Evolutionary conservation across 148 eudicot species (phyloP).

Genomic region (Linanthus parryae): DNA sequence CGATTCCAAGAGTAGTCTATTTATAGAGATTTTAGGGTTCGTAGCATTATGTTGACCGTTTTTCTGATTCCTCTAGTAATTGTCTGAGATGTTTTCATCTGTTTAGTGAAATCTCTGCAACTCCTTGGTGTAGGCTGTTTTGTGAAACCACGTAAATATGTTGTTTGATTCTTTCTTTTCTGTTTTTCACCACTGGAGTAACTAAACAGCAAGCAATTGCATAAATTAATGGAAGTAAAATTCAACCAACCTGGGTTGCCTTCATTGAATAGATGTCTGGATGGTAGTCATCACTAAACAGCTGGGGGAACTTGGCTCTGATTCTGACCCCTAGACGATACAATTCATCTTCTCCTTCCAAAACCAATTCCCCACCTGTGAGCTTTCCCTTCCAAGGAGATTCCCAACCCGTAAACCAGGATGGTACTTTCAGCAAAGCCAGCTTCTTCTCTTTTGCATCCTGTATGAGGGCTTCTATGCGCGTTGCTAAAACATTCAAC

Average conservation of each 20-base stretch:
- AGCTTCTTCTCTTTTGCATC: constrained; percentile 54
- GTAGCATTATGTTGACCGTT: too few species aligned
- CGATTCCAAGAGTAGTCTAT: too few species aligned
- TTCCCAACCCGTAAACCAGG: constrained; percentile 80
- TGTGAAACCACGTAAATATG: too few species aligned
- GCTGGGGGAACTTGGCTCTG: constrained; percentile 55
- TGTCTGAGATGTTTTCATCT: too few species aligned
- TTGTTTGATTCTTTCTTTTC: too few species aligned
- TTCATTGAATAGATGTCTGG: constrained; percentile 80
- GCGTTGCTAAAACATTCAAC: constrained; percentile 48
- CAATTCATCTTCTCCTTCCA: constrained; percentile 78
- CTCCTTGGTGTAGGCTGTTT: too few species aligned
- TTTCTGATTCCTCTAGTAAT: too few species aligned
- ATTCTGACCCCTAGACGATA: constrained; percentile 75
- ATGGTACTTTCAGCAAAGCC: constrained; percentile 48
- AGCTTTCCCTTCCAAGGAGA: constrained; percentile 92
- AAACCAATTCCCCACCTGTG: constrained; percentile 78
- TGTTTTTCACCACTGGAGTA: too few species aligned
- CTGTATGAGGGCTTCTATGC: constrained; percentile 45
- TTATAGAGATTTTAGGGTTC: too few species aligned
- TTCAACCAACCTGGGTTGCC: constrained; percentile 75
- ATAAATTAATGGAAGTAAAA: neutral
- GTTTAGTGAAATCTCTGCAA: too few species aligned
- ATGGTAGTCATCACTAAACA: constrained; percentile 65
- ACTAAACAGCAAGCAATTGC: too few species aligned